Percentiles rank a stretch among this genome's conserved stretches.
Evolutionary conservation across 2,329 filamentous ascomycete species (phyloP).

Genomic region (Leptosphaerulina australis): DNA sequence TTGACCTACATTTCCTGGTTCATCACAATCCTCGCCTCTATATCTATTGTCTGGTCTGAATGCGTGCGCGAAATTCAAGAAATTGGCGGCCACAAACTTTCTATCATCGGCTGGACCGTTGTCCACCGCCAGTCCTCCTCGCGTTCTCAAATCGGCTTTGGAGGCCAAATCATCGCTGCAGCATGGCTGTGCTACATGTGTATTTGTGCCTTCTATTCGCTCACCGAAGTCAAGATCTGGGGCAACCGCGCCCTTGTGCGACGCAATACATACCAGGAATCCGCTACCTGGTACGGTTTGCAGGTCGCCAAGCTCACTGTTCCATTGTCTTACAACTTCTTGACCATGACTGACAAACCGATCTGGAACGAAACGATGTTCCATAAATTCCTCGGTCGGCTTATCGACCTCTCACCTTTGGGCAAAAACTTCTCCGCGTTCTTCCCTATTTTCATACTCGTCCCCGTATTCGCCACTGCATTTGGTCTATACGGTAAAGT

Average conservation of each 20-base stretch:
- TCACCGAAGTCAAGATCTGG: slow-evolving; percentile 97
- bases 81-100: slow-evolving; percentile 67
- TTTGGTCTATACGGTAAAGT: slow-evolving; percentile 90
- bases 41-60: slow-evolving; percentile 91
- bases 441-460: slow-evolving; percentile 84
- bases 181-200: slow-evolving; percentile 98
- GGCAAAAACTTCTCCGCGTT: slow-evolving; percentile 84
- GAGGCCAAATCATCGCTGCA: slow-evolving; percentile 81
- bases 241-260: slow-evolving; percentile 88
- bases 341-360: slow-evolving; percentile 78
- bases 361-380: slow-evolving; percentile 82
- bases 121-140: slow-evolving; percentile 76
- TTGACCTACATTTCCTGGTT: slow-evolving; percentile 68
- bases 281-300: slow-evolving; percentile 92
- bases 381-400: slow-evolving; percentile 80
- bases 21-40: slow-evolving; percentile 75
- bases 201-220: slow-evolving; percentile 80
- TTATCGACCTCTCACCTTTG: slow-evolving; percentile 82
- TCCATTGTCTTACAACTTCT: slow-evolving; percentile 93
- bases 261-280: slow-evolving; percentile 90
- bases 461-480: slow-evolving; percentile 82
- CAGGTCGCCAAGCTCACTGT: slow-evolving; percentile 93
- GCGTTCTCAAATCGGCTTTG: slow-evolving; percentile 79
- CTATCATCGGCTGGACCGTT: slow-evolving; percentile 70
- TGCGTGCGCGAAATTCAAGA: slow-evolving; percentile 75